Conservation (phyloP, 2,329 filamentous ascomycete species). For the Arachnomyces sp. region DNA sequence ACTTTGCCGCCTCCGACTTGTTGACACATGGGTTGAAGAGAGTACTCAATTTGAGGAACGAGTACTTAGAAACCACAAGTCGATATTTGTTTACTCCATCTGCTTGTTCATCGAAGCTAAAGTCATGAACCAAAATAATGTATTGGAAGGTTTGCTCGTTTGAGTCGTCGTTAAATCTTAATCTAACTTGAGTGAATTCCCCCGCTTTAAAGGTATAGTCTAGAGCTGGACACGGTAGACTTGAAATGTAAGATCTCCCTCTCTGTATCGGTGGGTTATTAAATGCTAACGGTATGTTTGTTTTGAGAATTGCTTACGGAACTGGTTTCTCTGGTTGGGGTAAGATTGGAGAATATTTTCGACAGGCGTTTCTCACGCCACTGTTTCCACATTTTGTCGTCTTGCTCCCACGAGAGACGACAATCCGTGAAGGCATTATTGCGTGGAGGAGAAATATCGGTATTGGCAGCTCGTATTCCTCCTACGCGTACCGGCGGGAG, state of each 20-base stretch:
- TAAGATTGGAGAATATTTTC: background rate
- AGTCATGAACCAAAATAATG: slow-evolving; percentile 8
- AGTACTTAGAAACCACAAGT: slow-evolving; percentile 10
- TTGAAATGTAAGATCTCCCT: too few species aligned
- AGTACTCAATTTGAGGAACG: background rate
- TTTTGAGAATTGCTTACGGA: background rate
- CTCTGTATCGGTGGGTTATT: too few species aligned
- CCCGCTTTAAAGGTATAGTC: slow-evolving; percentile 5
- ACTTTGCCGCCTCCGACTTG: background rate
- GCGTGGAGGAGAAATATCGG: background rate
- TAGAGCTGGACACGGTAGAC: too few species aligned
- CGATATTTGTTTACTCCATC: background rate
- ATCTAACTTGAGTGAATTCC: slow-evolving; percentile 3
- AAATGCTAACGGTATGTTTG: too few species aligned
- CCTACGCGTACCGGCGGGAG: too few species aligned
- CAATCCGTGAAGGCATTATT: too few species aligned
- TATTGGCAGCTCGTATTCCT: too few species aligned
- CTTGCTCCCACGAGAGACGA: background rate
- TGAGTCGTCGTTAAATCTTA: background rate
- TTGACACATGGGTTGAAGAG: background rate
- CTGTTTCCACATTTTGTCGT: slow-evolving; percentile 3
- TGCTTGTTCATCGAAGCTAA: background rate
- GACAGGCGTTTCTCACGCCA: slow-evolving; percentile 6
- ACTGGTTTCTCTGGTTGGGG: background rate
- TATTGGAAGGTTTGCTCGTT: slow-evolving; percentile 1